These are phyloP conservation scores for Diplodia sapinea DNA, from an alignment of 2,329 filamentous ascomycete species.

Conservation along the genomic window DNA sequence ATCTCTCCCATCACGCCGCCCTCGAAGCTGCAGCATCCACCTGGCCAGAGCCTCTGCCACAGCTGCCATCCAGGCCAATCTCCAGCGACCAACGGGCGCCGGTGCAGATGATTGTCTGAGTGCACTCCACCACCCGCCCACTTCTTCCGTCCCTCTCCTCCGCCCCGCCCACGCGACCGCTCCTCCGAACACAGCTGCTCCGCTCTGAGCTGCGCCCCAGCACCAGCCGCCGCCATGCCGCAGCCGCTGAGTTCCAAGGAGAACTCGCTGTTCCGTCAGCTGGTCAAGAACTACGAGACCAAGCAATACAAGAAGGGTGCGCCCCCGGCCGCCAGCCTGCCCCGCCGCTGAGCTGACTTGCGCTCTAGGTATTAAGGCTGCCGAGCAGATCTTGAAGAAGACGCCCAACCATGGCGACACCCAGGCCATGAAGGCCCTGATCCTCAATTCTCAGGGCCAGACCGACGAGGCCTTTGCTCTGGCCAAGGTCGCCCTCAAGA, in stretches of 20 bases:
- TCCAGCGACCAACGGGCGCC: slow-evolving; percentile 11
- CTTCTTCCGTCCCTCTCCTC: slow-evolving; percentile 1
- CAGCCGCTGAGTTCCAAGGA: slow-evolving; percentile 84
- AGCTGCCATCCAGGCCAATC: slow-evolving; percentile 21
- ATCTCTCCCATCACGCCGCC: slow-evolving; percentile 18
- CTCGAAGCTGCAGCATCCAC: slow-evolving; percentile 22
- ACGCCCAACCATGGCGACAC: slow-evolving; percentile 96
- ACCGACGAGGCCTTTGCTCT: slow-evolving; percentile 92
- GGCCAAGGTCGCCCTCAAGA: slow-evolving; percentile 88
- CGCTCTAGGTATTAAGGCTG: slow-evolving; percentile 79
- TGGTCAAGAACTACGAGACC: slow-evolving; percentile 95
- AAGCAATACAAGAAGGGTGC: slow-evolving; percentile 94
- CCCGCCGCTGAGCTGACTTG: slow-evolving; percentile 27
- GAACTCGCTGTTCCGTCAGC: slow-evolving; percentile 88
- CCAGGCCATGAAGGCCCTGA: slow-evolving; percentile 97
- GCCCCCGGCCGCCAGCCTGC: slow-evolving; percentile 28
- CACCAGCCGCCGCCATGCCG: slow-evolving; percentile 59
- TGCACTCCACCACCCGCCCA: neutral
- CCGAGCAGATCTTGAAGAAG: slow-evolving; percentile 95
- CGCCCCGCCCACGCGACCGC: slow-evolving; percentile 18
- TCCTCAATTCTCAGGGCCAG: slow-evolving; percentile 90
- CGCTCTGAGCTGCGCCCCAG: slow-evolving; percentile 9
- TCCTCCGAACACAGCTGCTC: slow-evolving; percentile 3
- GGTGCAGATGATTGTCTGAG: slow-evolving; percentile 26
- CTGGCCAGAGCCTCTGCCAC: slow-evolving; percentile 23